Percentiles rank a stretch among this genome's conserved stretches.
Conservation (phyloP, 495 filamentous ascomycete species). For the Geoglossum glabrum region DNA sequence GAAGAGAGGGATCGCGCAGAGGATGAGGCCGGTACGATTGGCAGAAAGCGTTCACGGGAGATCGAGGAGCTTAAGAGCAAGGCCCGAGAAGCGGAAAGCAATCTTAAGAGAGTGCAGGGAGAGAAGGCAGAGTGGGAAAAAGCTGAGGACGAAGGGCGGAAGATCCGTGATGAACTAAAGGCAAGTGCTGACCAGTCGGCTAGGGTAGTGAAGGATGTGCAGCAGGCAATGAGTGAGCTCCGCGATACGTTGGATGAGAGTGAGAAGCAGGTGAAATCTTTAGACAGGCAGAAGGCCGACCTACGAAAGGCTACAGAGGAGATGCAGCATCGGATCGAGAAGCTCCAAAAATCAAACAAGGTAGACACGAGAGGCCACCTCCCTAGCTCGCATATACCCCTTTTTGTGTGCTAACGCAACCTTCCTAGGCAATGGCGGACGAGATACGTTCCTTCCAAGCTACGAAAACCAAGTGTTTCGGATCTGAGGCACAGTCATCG, state of each 20-base stretch:
- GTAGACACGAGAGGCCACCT: slow-evolving; percentile 14
- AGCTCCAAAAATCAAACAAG: slow-evolving; percentile 53
- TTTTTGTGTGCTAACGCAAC: slow-evolving; percentile 4
- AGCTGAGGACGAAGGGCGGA: slow-evolving; percentile 51
- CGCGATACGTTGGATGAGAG: slow-evolving; percentile 67
- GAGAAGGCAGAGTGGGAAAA: slow-evolving; percentile 52
- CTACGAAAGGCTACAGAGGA: slow-evolving; percentile 61
- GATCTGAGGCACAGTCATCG: slow-evolving; percentile 32
- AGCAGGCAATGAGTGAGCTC: slow-evolving; percentile 56
- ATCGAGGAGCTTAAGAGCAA: slow-evolving; percentile 66
- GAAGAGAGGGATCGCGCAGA: slow-evolving; percentile 87
- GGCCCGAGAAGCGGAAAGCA: slow-evolving; percentile 60
- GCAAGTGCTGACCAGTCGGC: slow-evolving; percentile 40
- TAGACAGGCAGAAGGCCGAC: slow-evolving; percentile 63
- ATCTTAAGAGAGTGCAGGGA: slow-evolving; percentile 44
- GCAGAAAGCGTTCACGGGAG: slow-evolving; percentile 57
- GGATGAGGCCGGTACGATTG: slow-evolving; percentile 64
- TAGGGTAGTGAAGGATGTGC: slow-evolving; percentile 53
- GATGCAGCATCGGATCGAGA: slow-evolving; percentile 52
- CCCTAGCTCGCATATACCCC: neutral
- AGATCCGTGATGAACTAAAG: slow-evolving; percentile 55
- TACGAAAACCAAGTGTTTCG: slow-evolving; percentile 15
- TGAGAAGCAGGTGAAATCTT: slow-evolving; percentile 60
- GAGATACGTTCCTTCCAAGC: slow-evolving; percentile 24
- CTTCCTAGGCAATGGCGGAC: slow-evolving; percentile 24